Percentiles rank a stretch among this genome's conserved stretches.
phyloP scores from a whole-genome alignment of 768 basidiomycete genomes.

The Russula virescens region DNA sequence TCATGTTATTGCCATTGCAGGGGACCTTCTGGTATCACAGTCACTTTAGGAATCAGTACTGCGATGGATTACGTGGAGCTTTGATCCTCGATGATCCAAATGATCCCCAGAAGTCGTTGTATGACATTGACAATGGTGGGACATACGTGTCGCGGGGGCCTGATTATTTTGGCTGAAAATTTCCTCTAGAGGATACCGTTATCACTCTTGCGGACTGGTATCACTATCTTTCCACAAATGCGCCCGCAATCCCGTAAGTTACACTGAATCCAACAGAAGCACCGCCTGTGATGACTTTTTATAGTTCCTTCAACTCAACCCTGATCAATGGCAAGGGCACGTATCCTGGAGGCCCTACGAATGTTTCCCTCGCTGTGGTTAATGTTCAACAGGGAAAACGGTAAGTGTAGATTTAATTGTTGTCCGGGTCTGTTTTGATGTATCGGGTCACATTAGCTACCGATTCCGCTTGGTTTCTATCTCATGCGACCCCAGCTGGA shows the following conservation, averaged over 20 bases:
- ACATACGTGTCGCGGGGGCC: background rate
- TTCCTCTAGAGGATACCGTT: slow-evolving; percentile 20
- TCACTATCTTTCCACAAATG: slow-evolving; percentile 35
- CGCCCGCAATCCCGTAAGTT: slow-evolving; percentile 22
- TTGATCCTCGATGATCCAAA: slow-evolving; percentile 32
- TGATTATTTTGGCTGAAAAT: background rate
- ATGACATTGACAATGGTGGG: slow-evolving; percentile 32
- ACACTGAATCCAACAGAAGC: background rate
- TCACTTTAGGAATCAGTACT: slow-evolving; percentile 37
- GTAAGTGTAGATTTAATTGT: slow-evolving; percentile 1
- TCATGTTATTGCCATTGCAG: background rate
- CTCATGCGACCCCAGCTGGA: slow-evolving; percentile 40
- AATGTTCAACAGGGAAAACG: slow-evolving; percentile 35
- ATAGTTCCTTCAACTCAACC: slow-evolving; percentile 33
- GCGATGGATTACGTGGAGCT: slow-evolving; percentile 40
- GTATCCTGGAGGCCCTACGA: slow-evolving; percentile 36
- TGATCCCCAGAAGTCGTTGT: slow-evolving; percentile 29
- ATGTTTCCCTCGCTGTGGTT: slow-evolving; percentile 39
- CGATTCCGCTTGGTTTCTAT: slow-evolving; percentile 49
- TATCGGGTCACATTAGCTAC: slow-evolving; percentile 34
- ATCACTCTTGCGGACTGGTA: slow-evolving; percentile 49
- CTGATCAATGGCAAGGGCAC: slow-evolving; percentile 52
- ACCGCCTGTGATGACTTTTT: background rate
- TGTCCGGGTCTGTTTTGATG: background rate
- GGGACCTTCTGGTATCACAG: slow-evolving; percentile 40